phyloP scores from a whole-genome alignment of 2,329 filamentous ascomycete species.

The Fusarium veterinarium region DNA sequence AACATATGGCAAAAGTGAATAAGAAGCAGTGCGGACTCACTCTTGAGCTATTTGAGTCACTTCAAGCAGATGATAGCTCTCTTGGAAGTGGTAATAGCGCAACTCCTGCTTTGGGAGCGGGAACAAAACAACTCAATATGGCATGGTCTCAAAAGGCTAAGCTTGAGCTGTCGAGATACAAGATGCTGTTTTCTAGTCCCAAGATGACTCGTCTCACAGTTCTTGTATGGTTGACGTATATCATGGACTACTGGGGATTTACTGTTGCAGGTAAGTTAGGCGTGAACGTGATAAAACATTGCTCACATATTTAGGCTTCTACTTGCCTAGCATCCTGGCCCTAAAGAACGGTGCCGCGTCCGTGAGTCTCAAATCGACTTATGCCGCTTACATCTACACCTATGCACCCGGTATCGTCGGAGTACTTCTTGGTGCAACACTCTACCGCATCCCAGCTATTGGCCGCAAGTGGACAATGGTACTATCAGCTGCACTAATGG shows the following conservation, averaged over 20 bases:
- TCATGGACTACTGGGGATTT: slow-evolving; percentile 54
- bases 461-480: slow-evolving; percentile 58
- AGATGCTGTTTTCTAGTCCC: slow-evolving; percentile 48
- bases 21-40: slow-evolving; percentile 51
- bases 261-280: slow-evolving; percentile 49
- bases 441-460: slow-evolving; percentile 53
- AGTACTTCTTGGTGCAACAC: slow-evolving; percentile 59
- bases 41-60: slow-evolving; percentile 50
- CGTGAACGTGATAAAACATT: fast-evolving
- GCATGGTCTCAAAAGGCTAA: slow-evolving; percentile 30
- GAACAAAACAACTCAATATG: slow-evolving; percentile 23
- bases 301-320: slow-evolving; percentile 45
- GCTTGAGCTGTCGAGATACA: slow-evolving; percentile 43
- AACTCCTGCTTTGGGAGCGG: slow-evolving; percentile 27
- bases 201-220: slow-evolving; percentile 52
- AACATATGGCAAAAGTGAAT: slow-evolving; percentile 57
- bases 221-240: slow-evolving; percentile 53
- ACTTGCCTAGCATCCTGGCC: slow-evolving; percentile 62
- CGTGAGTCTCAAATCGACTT: slow-evolving; percentile 59
- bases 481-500: slow-evolving; percentile 58
- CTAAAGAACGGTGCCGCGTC: slow-evolving; percentile 60
- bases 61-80: slow-evolving; percentile 42
- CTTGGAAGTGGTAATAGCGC: slow-evolving; percentile 28
- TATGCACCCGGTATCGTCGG: slow-evolving; percentile 64
- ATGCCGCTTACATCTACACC: slow-evolving; percentile 65